Conservation (phyloP, 352 stramenopile genomes). For the Blastocystis sp. region DNA sequence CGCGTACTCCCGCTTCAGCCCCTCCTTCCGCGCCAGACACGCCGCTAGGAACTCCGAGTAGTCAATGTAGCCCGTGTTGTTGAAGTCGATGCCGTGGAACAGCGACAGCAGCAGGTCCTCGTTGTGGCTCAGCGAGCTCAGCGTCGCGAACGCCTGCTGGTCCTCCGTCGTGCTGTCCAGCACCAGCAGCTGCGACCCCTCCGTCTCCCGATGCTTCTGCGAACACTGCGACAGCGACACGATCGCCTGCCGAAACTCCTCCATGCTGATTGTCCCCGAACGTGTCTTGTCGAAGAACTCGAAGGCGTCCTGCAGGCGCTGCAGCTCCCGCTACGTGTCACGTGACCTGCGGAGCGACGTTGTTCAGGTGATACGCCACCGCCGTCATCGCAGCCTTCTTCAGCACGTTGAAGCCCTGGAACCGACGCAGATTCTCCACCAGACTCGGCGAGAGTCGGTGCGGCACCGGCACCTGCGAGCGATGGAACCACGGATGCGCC, state of each 20-base stretch:
- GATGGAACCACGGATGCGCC: not conserved
- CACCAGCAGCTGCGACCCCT: not conserved
- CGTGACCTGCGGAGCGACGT: not conserved
- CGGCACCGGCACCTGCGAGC: not conserved
- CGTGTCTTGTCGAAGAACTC: conserved; percentile 23
- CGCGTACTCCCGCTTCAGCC: conserved; percentile 39
- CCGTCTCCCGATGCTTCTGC: not conserved
- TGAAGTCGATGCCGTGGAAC: conserved; percentile 46
- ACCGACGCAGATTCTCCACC: conserved; percentile 22
- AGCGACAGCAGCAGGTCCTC: not conserved
- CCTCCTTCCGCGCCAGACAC: conserved; percentile 46
- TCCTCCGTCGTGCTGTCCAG: not conserved
- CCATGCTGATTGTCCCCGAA: conserved; percentile 16
- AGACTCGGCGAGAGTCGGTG: not conserved
- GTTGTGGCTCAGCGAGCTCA: not conserved
- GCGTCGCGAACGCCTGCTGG: not conserved
- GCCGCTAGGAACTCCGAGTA: conserved; percentile 47
- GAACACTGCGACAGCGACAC: not conserved
- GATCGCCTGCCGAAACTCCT: conserved; percentile 38
- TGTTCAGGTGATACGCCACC: conserved; percentile 40
- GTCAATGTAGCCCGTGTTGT: conserved; percentile 27
- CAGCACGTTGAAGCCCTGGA: conserved; percentile 7
- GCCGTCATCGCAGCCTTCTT: conserved; percentile 47
- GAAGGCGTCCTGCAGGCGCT: not conserved
- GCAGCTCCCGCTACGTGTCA: not conserved